Evolutionary conservation across 108 stramenopile species (phyloP), one percentile per base, ranked within the genome.

Genomic region (Cyclotella cryptica): DNA sequence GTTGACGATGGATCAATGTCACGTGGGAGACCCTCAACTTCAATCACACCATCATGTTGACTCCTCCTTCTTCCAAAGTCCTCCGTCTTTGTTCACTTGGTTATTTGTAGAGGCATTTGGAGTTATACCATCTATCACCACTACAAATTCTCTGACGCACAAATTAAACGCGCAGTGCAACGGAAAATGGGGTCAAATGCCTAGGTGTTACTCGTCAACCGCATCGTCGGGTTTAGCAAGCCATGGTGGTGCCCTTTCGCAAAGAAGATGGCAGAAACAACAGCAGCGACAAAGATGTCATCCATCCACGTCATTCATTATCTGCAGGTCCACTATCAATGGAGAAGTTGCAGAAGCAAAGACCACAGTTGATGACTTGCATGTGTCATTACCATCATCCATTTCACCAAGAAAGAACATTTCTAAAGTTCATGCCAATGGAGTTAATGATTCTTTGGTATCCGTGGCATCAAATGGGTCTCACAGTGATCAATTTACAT

Each of bases 311-410:
- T 17, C 18, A 49, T 49, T 49, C 15, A n/a, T 55, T 55, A 22
- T 55, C 24, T 55, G 55, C 55, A 55, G 22, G 7, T 55, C 55
- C 8, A 55, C 55, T 22, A 55, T 55, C 7, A 55, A 55, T 55
- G 55, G 55, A 12, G 22, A 55, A 55, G 3, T 26, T 49, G 15
- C 47, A 49, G 47, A 49, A 49, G n/a, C 47, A 1, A n/a, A 7
- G 47, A 17, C n/a, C 18, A 49, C 47, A 49, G 9, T n/a, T 3
- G 47, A n/a, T 21, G 13, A 19, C 9, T 12, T 55, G 24, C 22
- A 55, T 6, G 5, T 21, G n/a, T 55, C 55, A 55, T 26, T 55
- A 55, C 22, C 24, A 26, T n/a, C n/a, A 22, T 7, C 19, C n/a
- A 24, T 21, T 12, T 24, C 24, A 22, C 3, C 22, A 55, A 55